Conservation (phyloP, 495 filamentous ascomycete species). For the Staphylotrichum longicolle region DNA sequence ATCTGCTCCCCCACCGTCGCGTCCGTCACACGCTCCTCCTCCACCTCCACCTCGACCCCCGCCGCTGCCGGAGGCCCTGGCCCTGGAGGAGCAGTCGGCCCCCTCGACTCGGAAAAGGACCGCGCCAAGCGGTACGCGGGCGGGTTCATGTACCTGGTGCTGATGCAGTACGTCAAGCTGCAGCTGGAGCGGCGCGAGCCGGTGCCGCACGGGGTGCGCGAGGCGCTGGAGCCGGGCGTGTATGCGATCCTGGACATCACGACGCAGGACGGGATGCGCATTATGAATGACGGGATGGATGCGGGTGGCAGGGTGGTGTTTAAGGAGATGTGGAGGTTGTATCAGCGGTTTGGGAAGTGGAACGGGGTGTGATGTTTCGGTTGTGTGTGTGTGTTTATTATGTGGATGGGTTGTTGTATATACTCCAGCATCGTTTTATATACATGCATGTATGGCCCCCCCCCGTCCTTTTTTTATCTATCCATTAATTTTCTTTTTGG, state of each 20-base stretch:
- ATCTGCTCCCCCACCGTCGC: constrained; percentile 78
- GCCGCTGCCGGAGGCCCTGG: too few relatives aligned
- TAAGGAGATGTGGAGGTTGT: constrained; percentile 68
- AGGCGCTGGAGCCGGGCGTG: constrained; percentile 67
- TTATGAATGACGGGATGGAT: constrained; percentile 69
- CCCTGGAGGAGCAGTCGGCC: not conserved
- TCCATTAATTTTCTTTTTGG: not conserved
- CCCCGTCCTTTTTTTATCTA: not conserved
- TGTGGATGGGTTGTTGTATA: not conserved
- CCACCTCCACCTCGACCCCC: constrained; percentile 17
- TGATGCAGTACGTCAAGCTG: constrained; percentile 68
- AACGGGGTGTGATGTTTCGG: constrained; percentile 43
- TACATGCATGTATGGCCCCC: not conserved
- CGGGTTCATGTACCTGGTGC: constrained; percentile 67
- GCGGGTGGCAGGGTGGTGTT: constrained; percentile 66
- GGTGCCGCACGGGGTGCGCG: constrained; percentile 56
- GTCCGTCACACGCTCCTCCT: constrained; percentile 57
- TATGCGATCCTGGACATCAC: constrained; percentile 70
- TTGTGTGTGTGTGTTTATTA: not conserved
- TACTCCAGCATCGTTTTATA: not conserved
- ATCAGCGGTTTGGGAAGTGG: constrained; percentile 68
- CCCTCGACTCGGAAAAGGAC: constrained; percentile 71
- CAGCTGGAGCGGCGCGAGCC: constrained; percentile 49
- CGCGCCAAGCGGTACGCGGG: constrained; percentile 73
- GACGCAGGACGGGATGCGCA: constrained; percentile 58